Evolutionary conservation across 352 stramenopile genomes (phyloP), one percentile per base, ranked within the genome.

Genomic region (Globisporangium rhizosaccharum): DNA sequence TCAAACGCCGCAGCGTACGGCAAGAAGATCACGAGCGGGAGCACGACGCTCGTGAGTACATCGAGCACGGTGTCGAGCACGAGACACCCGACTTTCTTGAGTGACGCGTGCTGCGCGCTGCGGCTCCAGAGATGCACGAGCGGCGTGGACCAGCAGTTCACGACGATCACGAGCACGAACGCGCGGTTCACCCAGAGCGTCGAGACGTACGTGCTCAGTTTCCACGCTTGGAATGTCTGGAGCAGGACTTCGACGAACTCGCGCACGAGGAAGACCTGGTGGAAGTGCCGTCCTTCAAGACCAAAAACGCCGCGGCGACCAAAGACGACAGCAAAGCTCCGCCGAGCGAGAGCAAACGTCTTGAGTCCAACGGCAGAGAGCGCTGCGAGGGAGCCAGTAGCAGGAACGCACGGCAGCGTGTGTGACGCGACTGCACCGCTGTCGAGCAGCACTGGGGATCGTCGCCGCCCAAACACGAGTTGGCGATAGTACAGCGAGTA

Each of bases 21-120:
- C 20, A 48, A 10, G 36, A 61, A 61, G 56, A 61, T 61, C 46
- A 61, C 48, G 33, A 61, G 56, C 20, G 56, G 56, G 0, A 55
- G 9, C 10, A 61, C 30, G 56, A 53, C 26, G 25, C 56, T 55
- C 25, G 56, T 49, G 44, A 53, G 25, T 4, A 61, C 47, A 47
- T 55, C 48, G 12, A 61, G 20, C 17, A n/a, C 15, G 15, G 12
- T 25, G 28, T 61, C 56, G 8, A 61, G 33, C 15, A 42, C 23
- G n/a, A 61, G 25, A 25, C 56, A 61, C 8, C 46, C 46, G 2
- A 61, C 56, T 33, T 51, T 59, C 53, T 59, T 59, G 53, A 51
- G 33, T 41, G 53, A 52, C 15, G 50, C 53, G 42, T 59, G 53
- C 17, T 28, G 25, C 26, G 28, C 28, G 7, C 11, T 51, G 11